Base-by-base conservation (phyloP, 129 eudicot genomes). In the Smallanthus sonchifolius region DNA sequence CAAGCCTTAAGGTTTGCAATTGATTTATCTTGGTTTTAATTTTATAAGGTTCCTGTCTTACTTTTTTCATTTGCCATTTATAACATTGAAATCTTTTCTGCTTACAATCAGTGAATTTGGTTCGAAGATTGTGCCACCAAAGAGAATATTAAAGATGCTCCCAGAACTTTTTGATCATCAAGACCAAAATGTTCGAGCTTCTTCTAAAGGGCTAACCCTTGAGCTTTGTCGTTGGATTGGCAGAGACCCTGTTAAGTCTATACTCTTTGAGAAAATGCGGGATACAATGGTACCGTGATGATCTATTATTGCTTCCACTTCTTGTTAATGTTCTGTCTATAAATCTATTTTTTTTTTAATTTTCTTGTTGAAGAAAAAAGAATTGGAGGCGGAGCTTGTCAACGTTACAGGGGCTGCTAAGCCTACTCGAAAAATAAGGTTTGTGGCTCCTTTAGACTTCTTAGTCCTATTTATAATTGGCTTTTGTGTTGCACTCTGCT, bases 141-240 rank as follows among this genome's bases (percentile, higher is more conserved):
- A 95, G 83, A 88, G 99, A 78, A 83, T 95, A 64, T 85, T 95
- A 72, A 95, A 95, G 97, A 95, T 95, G 99, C 92, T 95, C 74
- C 99, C 99, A 8, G 99, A 91, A 72, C 97, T 95, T 35, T 95
- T 95, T 79, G 97, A 95, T 78, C 99, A 95, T 80, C 99, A 87
- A 85, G 99, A 95, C 78, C 97, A 95, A 83, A 91, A 95, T 87
- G 99, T 95, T 10, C 97, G 99, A 72, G 97, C 99, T 65, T 95
- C 97, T 42, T 88, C 99, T 7, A 95, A 95, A 84, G 99, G 99
- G 30, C 82, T 95, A 70, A 95, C 99, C 16, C 89, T 95, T 74
- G 99, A 95, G 80, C 93, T 95, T 66, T 95, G 99, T 78, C 97
- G 97, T 70, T 95, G 99, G 99, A 91, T 95, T 72, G 97, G 99